Conservation (phyloP, 192 early-diverging fungal species). For the Coemansia sp. region DNA sequence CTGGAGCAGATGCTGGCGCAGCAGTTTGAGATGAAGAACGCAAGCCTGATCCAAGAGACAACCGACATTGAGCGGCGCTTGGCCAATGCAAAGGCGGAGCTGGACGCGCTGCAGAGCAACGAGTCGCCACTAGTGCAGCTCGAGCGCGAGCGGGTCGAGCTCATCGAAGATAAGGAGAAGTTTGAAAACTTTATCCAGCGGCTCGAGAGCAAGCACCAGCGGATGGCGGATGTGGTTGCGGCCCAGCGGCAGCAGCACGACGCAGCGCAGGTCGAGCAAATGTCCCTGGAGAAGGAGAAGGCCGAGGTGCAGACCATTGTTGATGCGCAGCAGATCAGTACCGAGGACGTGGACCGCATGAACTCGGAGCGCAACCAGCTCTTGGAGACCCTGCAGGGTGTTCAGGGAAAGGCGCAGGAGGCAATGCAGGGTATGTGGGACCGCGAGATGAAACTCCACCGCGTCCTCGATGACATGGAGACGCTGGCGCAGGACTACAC, state of each 20-base stretch:
- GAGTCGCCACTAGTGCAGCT: conserved; percentile 53
- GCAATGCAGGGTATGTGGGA: conserved; percentile 56
- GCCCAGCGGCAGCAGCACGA: conserved; percentile 34
- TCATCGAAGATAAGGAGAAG: conserved; percentile 58
- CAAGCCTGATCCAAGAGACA: conserved; percentile 48
- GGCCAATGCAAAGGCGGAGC: conserved; percentile 46
- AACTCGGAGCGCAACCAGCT: conserved; percentile 69
- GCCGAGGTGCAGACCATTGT: conserved; percentile 55
- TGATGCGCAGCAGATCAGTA: conserved; percentile 68
- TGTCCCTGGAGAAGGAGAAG: conserved; percentile 51
- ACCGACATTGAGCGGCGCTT: conserved; percentile 51
- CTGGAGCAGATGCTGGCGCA: conserved; percentile 54
- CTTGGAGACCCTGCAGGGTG: conserved; percentile 43
- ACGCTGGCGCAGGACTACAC: conserved; percentile 36
- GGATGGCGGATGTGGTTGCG: conserved; percentile 38
- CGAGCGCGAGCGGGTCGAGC: conserved; percentile 51
- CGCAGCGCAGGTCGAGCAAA: conserved; percentile 40
- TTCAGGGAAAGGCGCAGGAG: conserved; percentile 55
- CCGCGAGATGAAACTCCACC: conserved; percentile 63
- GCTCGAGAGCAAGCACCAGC: conserved; percentile 53
- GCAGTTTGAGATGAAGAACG: conserved; percentile 62
- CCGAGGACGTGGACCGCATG: conserved; percentile 78
- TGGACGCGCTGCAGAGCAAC: conserved; percentile 23
- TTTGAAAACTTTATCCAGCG: conserved; percentile 45
- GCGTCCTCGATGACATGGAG: conserved; percentile 59